Evolutionary conservation across 495 filamentous ascomycete species (phyloP), one percentile per base, ranked within the genome.

Genomic region (Penicillium coprophilum): DNA sequence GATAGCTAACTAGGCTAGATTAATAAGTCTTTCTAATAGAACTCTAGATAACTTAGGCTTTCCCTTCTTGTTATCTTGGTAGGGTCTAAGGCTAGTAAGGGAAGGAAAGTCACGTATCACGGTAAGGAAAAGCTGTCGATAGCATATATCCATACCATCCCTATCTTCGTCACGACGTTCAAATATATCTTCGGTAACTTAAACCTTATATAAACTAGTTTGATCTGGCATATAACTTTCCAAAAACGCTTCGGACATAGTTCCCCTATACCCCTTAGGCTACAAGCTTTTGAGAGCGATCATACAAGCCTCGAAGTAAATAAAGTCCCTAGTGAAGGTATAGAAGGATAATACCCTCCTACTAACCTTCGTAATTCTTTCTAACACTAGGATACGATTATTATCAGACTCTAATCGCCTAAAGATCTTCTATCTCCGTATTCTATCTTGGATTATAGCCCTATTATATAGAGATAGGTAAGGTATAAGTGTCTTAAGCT

Each of bases 301-400:
- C 23, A 39, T 27, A 39, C 23, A 52, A 4, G 36, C 49, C 36
- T 52, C 49, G 19, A 52, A 52, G 19, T 41, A 52, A 34, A 52
- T 40, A 11, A 52, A 52, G 28, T 52, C 49, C 30, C 21, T 52
- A 6, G 49, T 52, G 23, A 52, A 52, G 24, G 49, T 52, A 52
- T 52, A 23, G 20, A 52, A 41, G 2, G 36, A 52, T 27, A 52
- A 21, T 8, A 52, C 32, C 24, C 36, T 52, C 49, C 36, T 23
- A n/a, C 39, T 11, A 13, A 28, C 23, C 13, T 27, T 12, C 2
- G 39, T 36, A n/a, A 52, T 52, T 27, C 27, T 52, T 11, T 52
- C 49, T 52, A 52, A 39, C 9, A 43, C 19, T 9, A 7, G 19
- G 40, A 19, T 21, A 9, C 40, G 40, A 43, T 43, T 19, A 7